Evolutionary conservation across 352 stramenopile genomes (phyloP).

Genomic region (Phytophthora fragariaefolia): DNA sequence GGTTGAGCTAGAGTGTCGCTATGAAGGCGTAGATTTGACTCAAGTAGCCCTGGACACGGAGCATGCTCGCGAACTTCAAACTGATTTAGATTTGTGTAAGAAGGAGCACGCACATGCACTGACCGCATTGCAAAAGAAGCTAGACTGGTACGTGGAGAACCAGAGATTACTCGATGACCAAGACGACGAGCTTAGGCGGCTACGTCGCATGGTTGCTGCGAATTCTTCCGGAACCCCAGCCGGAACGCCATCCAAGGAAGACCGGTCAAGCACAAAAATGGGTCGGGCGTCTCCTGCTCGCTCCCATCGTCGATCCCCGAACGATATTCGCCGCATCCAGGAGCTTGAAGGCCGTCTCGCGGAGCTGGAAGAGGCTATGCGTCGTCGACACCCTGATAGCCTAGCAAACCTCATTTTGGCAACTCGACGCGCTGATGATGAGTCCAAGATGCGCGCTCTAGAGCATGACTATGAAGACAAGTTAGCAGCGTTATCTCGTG

Average conservation of each 20-base stretch:
- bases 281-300: constrained; percentile 23
- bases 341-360: constrained; percentile 69
- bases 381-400: constrained; percentile 76
- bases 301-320: constrained; percentile 39
- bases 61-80: constrained; percentile 52
- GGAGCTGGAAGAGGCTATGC: constrained; percentile 84
- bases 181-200: constrained; percentile 59
- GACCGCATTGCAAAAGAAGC: constrained; percentile 71
- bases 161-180: constrained; percentile 82
- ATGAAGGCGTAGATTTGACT: constrained; percentile 72
- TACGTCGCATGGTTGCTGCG: constrained; percentile 35
- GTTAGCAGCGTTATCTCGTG: constrained; percentile 46
- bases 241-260: constrained; percentile 23
- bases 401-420: constrained; percentile 81
- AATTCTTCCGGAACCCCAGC: constrained; percentile 3
- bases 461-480: constrained; percentile 46
- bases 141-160: constrained; percentile 89
- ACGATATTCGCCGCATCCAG: constrained; percentile 78
- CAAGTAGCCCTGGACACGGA: constrained; percentile 66
- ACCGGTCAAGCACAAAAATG: constrained; percentile 11
- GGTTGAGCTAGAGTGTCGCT: constrained; percentile 75
- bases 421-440: constrained; percentile 69
- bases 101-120: constrained; percentile 61
- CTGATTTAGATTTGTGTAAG: constrained; percentile 49
- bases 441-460: constrained; percentile 54